phyloP scores from a whole-genome alignment of 176 grass and related monocot species.

The Raddia distichophylla region DNA sequence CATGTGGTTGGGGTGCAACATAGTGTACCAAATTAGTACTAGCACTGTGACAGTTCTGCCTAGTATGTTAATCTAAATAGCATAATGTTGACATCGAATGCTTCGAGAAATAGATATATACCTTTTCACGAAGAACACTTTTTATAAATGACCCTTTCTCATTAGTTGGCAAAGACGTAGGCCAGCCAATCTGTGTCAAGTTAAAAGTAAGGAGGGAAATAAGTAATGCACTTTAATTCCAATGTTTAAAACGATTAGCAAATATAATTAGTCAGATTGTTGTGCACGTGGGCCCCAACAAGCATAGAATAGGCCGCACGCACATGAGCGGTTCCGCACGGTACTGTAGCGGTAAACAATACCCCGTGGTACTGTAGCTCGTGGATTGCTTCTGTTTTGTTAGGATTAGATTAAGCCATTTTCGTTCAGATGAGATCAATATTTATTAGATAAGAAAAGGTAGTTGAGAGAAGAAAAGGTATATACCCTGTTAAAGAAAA shows the following conservation, averaged over 20 bases:
- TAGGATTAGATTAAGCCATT: no score
- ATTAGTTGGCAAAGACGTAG: constrained; percentile 87
- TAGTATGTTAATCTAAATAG: constrained; percentile 22
- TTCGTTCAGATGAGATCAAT: no score
- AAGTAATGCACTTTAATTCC: background rate
- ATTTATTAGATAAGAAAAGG: no score
- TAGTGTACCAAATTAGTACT: background rate
- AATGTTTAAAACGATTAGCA: background rate
- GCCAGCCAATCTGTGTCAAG: constrained; percentile 87
- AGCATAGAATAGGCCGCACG: no score
- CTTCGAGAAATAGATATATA: constrained; percentile 31
- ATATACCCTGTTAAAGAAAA: constrained; percentile 90
- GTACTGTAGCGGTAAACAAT: no score
- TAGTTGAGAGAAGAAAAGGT: constrained; percentile 29
- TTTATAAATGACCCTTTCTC: constrained; percentile 94
- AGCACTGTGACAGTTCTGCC: background rate
- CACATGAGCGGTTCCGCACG: no score
- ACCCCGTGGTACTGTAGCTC: no score
- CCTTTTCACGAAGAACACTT: constrained; percentile 86
- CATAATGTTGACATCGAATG: constrained; percentile 17
- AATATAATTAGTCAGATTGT: constrained; percentile 14
- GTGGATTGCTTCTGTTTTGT: no score
- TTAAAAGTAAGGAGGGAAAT: constrained; percentile 18
- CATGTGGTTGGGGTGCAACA: no score
- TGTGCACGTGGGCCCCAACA: no score